Conservation (phyloP, 345 rosid species). For the Brassica nigra region DNA sequence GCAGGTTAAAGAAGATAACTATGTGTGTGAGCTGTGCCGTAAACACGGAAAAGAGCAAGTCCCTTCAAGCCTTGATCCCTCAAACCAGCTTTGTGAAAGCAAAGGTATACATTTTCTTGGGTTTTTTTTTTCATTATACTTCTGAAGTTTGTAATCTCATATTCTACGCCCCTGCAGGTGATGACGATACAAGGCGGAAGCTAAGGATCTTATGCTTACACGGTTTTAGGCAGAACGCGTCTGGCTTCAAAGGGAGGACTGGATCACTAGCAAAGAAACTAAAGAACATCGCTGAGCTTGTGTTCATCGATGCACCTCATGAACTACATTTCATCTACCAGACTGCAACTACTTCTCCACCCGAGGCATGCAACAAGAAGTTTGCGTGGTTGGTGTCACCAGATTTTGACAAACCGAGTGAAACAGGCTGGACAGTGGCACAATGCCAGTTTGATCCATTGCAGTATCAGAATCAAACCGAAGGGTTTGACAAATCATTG, state of each 20-base stretch:
- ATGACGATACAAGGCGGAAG: constrained; percentile 47
- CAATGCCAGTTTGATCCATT: constrained; percentile 69
- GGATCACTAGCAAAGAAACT: constrained; percentile 94
- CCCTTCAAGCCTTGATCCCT: constrained; percentile 33
- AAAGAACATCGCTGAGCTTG: constrained; percentile 71
- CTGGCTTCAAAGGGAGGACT: constrained; percentile 91
- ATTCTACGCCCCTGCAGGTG: constrained; percentile 39
- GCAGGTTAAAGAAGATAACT: constrained; percentile 59
- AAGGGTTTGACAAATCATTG: constrained; percentile 64
- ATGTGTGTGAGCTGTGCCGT: constrained; percentile 82
- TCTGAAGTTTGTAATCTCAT: constrained; percentile 6
- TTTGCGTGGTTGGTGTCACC: constrained; percentile 85
- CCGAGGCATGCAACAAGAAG: constrained; percentile 64
- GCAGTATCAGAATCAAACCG: constrained; percentile 83
- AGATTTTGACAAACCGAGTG: constrained; percentile 43
- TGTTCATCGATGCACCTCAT: constrained; percentile 81
- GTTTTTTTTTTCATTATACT: background rate
- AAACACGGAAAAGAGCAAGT: constrained; percentile 54
- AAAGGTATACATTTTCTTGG: constrained; percentile 46
- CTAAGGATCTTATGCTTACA: constrained; percentile 89
- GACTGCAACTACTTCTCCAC: constrained; percentile 43
- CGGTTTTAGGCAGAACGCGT: constrained; percentile 92
- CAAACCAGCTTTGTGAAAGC: constrained; percentile 39
- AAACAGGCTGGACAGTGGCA: constrained; percentile 58
- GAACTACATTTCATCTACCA: constrained; percentile 79